These are phyloP conservation scores for Pestalotiopsis fici DNA, from an alignment of 2,329 filamentous ascomycete genomes.

Conservation along the genomic window DNA sequence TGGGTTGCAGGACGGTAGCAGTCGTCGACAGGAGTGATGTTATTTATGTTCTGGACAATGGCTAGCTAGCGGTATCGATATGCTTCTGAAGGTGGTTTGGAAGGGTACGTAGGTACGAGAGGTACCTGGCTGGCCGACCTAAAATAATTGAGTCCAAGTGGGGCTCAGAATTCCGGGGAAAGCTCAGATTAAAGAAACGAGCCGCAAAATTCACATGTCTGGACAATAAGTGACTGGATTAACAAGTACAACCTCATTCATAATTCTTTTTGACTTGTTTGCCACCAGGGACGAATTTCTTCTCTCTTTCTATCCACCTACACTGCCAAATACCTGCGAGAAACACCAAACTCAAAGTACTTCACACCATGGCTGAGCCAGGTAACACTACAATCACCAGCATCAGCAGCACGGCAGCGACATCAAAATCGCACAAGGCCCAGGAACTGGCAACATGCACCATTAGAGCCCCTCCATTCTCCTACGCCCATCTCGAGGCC, in stretches of 20 bases:
- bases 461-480: slow-evolving; percentile 51
- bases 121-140: not conserved
- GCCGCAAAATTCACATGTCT: not conserved
- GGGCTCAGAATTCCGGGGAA: slow-evolving; percentile 1
- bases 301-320: not conserved
- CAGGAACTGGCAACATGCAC: slow-evolving; percentile 53
- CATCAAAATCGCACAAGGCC: slow-evolving; percentile 32
- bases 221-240: not conserved
- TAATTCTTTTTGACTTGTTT: not conserved
- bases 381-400: slow-evolving; percentile 29
- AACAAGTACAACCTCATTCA: not conserved
- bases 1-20: not conserved
- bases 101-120: not conserved
- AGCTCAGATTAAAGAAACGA: not conserved
- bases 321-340: not conserved
- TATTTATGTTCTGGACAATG: not conserved
- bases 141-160: not conserved
- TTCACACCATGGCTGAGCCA: slow-evolving; percentile 11
- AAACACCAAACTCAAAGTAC: not conserved
- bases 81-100: not conserved
- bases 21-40: not conserved
- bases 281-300: not conserved
- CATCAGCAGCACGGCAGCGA: slow-evolving; percentile 14
- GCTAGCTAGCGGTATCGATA: not conserved
- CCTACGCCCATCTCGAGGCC: slow-evolving; percentile 59